Percentiles rank a stretch among this genome's conserved stretches.
phyloP scores from a whole-genome alignment of 306 rosid genomes.

The Pyrus betulifolia region DNA sequence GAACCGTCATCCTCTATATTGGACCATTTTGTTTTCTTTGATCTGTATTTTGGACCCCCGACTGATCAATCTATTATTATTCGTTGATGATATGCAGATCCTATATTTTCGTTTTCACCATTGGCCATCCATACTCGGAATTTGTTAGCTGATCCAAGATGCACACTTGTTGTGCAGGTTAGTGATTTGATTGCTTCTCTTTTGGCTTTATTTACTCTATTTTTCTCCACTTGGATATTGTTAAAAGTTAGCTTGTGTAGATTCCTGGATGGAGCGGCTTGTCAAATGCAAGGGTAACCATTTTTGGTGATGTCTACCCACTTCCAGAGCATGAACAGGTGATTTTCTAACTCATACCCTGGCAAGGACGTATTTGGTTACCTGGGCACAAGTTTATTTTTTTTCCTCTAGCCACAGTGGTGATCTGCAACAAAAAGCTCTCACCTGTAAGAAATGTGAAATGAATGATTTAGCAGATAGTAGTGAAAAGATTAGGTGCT shows the following conservation, averaged over 20 bases:
- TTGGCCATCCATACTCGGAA: slow-evolving; percentile 96
- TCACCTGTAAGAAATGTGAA: background rate
- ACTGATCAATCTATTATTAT: background rate
- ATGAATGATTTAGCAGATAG: background rate
- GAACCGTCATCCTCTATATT: background rate
- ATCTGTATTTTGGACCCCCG: background rate
- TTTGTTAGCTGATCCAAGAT: slow-evolving; percentile 88
- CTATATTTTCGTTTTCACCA: slow-evolving; percentile 94
- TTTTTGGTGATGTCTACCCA: slow-evolving; percentile 95
- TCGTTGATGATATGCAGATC: slow-evolving; percentile 46
- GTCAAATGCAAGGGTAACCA: slow-evolving; percentile 98
- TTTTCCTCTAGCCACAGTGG: slow-evolving; percentile 1
- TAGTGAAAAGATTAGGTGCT: background rate
- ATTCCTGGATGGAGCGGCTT: slow-evolving; percentile 99
- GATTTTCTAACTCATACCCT: slow-evolving; percentile 8
- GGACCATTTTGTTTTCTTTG: background rate
- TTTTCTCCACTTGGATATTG: slow-evolving; percentile 26
- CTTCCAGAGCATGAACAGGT: slow-evolving; percentile 96
- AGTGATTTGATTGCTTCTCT: slow-evolving; percentile 21
- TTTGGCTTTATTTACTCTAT: slow-evolving; percentile 5
- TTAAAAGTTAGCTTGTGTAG: slow-evolving; percentile 42
- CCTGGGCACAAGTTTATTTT: background rate
- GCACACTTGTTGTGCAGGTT: slow-evolving; percentile 99
- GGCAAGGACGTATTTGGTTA: background rate
- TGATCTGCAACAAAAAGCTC: slow-evolving; percentile 3